Evolutionary conservation across 1,139 yeast genomes (phyloP).

Genomic region (Taphrina communis): DNA sequence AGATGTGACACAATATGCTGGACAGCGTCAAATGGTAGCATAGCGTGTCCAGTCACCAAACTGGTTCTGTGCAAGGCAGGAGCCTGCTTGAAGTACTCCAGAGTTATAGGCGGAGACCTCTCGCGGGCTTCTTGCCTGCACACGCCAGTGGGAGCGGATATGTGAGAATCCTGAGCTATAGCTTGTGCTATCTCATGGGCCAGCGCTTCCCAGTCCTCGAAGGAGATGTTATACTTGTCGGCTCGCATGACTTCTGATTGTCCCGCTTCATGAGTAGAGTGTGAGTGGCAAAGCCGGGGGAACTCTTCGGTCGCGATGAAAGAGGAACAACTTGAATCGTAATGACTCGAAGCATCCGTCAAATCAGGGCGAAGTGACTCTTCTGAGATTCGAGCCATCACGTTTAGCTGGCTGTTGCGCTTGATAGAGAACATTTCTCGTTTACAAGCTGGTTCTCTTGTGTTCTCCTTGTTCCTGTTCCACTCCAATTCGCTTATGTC

Average conservation of each 20-base stretch:
- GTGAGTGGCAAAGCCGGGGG: background rate
- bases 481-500: background rate
- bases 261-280: background rate
- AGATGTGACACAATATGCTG: background rate
- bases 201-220: conserved; percentile 7
- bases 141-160: background rate
- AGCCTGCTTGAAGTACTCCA: background rate
- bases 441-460: background rate
- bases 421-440: conserved; percentile 11
- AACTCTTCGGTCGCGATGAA: background rate
- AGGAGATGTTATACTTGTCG: background rate
- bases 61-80: background rate
- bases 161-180: background rate
- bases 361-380: background rate
- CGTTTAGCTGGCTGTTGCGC: conserved; percentile 8
- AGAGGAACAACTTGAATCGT: conserved; percentile 13
- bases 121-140: background rate
- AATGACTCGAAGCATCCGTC: conserved; percentile 5
- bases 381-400: conserved; percentile 14
- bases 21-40: too few relatives aligned
- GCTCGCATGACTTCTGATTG: background rate
- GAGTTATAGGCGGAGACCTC: background rate
- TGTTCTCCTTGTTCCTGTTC: background rate
- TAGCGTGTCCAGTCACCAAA: background rate
- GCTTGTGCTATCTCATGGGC: conserved; percentile 8